Evolutionary conservation across 768 basidiomycete genomes (phyloP), one percentile per base, ranked within the genome.

Genomic region (Omphalotus guepiniiformis): DNA sequence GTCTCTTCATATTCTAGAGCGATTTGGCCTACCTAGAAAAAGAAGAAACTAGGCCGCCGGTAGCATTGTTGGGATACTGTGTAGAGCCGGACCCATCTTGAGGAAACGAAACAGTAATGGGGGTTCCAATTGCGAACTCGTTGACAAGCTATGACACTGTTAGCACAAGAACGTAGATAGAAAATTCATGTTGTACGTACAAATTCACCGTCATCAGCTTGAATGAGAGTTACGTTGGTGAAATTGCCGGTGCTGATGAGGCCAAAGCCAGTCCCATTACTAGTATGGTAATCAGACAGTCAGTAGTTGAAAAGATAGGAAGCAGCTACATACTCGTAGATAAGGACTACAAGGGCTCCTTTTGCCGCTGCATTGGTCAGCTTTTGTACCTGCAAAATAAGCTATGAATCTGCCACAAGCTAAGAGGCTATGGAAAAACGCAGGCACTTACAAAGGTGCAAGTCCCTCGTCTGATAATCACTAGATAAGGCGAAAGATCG

Each of bases 31-130:
- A 67, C 63, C 66, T 67, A 6, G 76, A 73, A 61, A 79, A 81
- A 16, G 62, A 56, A 1, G 78, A 81, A 16, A 81, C 73, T 35
- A 81, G 68, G 11, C 82, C 82, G n/a, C 80, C 82, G 4, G 64
- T 61, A 9, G 73, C 66, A 50, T 78, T 74, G n/a, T n/a, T n/a
- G 13, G 75, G 72, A 58, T 75, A 69, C 22, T 73, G 58, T 42
- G 66, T 64, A 5, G 63, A 54, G 1, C 58, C 70, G 16, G 74
- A 73, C 9, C 9, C 9, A 22, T 58, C 55, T 62, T 77, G 74
- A 32, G 74, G 75, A 69, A 78, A 78, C 2, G 73, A 64, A 29
- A 79, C 47, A 3, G 66, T 68, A 39, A 80, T 56, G 9, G 63
- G 59, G 0, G 51, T 62, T 6, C 74, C 73, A 29, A 73, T 68